phyloP scores from a whole-genome alignment of 345 rosid species.

The Populus alba region DNA sequence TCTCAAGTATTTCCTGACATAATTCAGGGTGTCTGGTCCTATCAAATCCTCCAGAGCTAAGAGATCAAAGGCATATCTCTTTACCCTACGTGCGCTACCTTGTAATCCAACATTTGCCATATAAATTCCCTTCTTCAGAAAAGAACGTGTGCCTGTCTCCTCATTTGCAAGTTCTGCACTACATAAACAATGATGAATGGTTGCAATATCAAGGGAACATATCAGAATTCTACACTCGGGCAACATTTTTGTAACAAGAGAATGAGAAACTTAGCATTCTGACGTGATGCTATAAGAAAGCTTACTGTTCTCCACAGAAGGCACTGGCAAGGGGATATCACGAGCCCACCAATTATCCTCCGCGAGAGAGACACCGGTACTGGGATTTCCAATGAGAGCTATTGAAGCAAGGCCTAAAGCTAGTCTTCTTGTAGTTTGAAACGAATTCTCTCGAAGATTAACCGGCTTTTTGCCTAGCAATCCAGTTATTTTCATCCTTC shows the following conservation, averaged over 20 bases:
- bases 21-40: conserved; percentile 68
- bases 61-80: conserved; percentile 71
- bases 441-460: conserved; percentile 28
- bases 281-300: neutral
- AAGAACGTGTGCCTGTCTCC: conserved; percentile 63
- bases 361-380: conserved; percentile 45
- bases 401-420: conserved; percentile 60
- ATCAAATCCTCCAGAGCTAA: conserved; percentile 83
- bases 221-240: neutral
- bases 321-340: conserved; percentile 57
- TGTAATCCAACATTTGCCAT: conserved; percentile 58
- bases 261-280: neutral
- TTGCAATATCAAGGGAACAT: neutral
- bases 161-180: conserved; percentile 57
- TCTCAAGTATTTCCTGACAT: conserved; percentile 72
- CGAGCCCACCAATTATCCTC: conserved; percentile 70
- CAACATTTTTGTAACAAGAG: neutral
- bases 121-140: conserved; percentile 60
- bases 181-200: neutral
- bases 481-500: conserved; percentile 21
- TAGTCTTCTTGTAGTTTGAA: conserved; percentile 53
- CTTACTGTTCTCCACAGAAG: conserved; percentile 69
- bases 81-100: conserved; percentile 62
- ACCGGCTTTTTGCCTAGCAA: conserved; percentile 31
- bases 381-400: conserved; percentile 35